These are phyloP conservation scores for Penicillium steckii DNA, from an alignment of 495 filamentous ascomycete species.

Conservation along the genomic window DNA sequence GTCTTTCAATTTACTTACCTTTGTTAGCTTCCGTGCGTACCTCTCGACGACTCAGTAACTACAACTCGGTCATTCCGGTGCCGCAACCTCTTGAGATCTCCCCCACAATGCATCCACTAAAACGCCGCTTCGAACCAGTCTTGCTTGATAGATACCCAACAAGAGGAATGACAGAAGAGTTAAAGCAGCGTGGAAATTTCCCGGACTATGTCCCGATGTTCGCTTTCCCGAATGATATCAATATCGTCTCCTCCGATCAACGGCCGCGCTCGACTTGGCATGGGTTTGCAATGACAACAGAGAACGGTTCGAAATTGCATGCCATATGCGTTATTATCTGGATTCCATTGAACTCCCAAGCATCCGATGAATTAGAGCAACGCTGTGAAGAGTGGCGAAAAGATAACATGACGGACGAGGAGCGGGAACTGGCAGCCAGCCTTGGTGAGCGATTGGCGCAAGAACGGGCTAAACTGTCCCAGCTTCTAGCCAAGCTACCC, in stretches of 20 bases:
- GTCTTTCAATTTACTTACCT: neutral
- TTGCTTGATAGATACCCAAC: conserved; percentile 91
- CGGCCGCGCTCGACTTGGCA: conserved; percentile 94
- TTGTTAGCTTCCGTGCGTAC: conserved; percentile 80
- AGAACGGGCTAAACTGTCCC: conserved; percentile 86
- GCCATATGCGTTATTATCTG: conserved; percentile 90
- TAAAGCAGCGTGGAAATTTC: conserved; percentile 79
- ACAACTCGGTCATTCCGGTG: conserved; percentile 94
- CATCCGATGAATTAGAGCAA: conserved; percentile 85
- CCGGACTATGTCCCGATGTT: conserved; percentile 99
- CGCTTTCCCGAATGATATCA: conserved; percentile 96
- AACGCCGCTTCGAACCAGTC: conserved; percentile 90
- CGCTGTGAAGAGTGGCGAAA: conserved; percentile 93
- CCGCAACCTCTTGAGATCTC: conserved; percentile 86
- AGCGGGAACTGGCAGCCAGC: conserved; percentile 89
- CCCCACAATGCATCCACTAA: conserved; percentile 93
- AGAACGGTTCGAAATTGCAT: conserved; percentile 87
- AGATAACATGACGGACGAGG: conserved; percentile 93
- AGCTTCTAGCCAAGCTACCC: conserved; percentile 79
- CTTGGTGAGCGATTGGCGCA: conserved; percentile 85
- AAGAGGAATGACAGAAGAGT: conserved; percentile 76
- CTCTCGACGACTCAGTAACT: conserved; percentile 87
- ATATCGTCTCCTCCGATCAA: conserved; percentile 93
- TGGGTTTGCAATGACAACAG: conserved; percentile 95
- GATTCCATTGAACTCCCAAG: conserved; percentile 78